Evolutionary conservation across 75 land plant genomes (phyloP).

Genomic region (Cryptomeria japonica): DNA sequence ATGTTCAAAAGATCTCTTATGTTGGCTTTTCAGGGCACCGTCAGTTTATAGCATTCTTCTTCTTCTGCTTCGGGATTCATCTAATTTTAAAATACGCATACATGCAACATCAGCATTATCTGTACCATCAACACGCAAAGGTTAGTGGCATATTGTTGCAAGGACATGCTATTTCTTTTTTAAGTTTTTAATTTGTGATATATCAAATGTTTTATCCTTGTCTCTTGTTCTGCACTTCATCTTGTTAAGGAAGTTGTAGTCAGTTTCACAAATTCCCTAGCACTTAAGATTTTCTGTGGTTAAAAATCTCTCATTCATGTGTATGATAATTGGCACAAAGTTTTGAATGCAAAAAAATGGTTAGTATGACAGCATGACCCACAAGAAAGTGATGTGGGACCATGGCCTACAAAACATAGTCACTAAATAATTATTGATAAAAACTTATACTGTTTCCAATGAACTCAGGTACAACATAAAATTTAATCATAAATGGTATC

Average conservation of each 20-base stretch:
- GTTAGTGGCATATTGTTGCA: slow-evolving; percentile 26
- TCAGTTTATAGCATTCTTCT: slow-evolving; percentile 90
- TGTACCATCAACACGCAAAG: slow-evolving; percentile 69
- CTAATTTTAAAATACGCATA: slow-evolving; percentile 92
- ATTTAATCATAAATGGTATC: not conserved
- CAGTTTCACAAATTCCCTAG: no score
- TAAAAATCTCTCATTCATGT: not conserved
- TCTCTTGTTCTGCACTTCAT: not conserved
- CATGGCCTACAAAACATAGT: not conserved
- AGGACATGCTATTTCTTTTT: not conserved
- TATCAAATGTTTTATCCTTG: not conserved
- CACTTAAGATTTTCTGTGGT: not conserved
- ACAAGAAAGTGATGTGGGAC: not conserved
- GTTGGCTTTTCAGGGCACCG: slow-evolving; percentile 60
- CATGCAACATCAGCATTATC: slow-evolving; percentile 94
- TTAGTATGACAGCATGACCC: not conserved
- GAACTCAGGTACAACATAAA: not conserved
- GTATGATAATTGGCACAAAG: not conserved
- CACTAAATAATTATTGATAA: not conserved
- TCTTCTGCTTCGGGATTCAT: slow-evolving; percentile 83
- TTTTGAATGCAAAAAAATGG: not conserved
- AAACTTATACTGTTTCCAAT: not conserved
- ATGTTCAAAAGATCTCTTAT: not conserved
- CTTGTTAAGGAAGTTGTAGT: not conserved
- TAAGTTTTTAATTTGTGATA: not conserved